Conservation (phyloP, 2,329 filamentous ascomycete species). For the Cladophialophora chaetospira region DNA sequence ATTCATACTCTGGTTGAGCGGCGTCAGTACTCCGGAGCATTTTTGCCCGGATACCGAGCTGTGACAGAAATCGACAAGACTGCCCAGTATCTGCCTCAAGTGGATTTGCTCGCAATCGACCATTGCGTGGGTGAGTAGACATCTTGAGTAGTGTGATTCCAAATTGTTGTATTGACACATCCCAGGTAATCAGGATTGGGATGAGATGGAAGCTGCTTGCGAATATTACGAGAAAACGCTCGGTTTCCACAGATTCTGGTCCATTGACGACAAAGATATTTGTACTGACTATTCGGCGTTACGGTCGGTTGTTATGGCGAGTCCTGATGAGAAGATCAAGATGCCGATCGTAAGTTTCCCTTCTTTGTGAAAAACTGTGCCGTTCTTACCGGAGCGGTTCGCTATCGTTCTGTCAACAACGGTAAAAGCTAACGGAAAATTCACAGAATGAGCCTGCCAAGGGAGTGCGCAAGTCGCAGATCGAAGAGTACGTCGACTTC, state of each 20-base stretch:
- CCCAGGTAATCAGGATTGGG: slow-evolving; percentile 79
- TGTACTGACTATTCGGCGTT: slow-evolving; percentile 90
- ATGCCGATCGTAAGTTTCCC: too few species aligned
- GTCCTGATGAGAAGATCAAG: slow-evolving; percentile 81
- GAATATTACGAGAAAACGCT: slow-evolving; percentile 83
- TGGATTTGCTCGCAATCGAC: slow-evolving; percentile 76
- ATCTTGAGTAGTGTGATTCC: not conserved
- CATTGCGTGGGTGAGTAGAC: slow-evolving; percentile 75
- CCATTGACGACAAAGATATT: slow-evolving; percentile 89
- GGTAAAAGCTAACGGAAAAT: too few species aligned
- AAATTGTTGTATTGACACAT: not conserved
- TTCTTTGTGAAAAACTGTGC: too few species aligned
- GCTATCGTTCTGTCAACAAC: too few species aligned
- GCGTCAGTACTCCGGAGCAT: slow-evolving; percentile 68
- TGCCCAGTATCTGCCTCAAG: slow-evolving; percentile 57
- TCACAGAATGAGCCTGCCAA: slow-evolving; percentile 92
- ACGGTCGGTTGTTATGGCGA: slow-evolving; percentile 87
- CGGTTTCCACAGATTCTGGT: slow-evolving; percentile 96
- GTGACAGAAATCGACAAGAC: slow-evolving; percentile 51
- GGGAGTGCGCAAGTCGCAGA: slow-evolving; percentile 89
- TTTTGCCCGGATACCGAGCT: slow-evolving; percentile 78
- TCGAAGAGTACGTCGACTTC: slow-evolving; percentile 90
- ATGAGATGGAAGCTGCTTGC: slow-evolving; percentile 72
- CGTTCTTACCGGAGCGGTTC: too few species aligned
- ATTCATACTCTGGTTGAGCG: slow-evolving; percentile 88